phyloP scores from a whole-genome alignment of 2,329 filamentous ascomycete species.

The Fusarium sp. region DNA sequence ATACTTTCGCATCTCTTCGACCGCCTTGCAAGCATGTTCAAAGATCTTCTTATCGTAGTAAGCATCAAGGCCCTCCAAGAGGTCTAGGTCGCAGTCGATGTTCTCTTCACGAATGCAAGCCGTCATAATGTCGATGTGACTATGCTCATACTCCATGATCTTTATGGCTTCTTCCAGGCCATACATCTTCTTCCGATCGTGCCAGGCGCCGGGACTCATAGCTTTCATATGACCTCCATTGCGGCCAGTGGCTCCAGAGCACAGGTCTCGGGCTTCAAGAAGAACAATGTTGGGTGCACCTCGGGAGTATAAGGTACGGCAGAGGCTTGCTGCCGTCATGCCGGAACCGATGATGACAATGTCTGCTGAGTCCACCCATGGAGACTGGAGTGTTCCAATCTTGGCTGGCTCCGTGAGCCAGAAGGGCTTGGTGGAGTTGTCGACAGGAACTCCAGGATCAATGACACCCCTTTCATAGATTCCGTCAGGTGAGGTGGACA shows the following conservation, averaged over 20 bases:
- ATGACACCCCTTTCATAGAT: slow-evolving; percentile 17
- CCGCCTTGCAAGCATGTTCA: slow-evolving; percentile 19
- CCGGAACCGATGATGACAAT: slow-evolving; percentile 41
- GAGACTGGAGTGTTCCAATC: slow-evolving; percentile 45
- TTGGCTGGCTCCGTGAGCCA: slow-evolving; percentile 50
- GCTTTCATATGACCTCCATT: slow-evolving; percentile 50
- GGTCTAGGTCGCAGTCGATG: slow-evolving; percentile 34
- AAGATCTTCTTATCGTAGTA: slow-evolving; percentile 20
- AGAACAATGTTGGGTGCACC: slow-evolving; percentile 46
- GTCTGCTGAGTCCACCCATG: slow-evolving; percentile 28
- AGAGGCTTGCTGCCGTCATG: slow-evolving; percentile 35
- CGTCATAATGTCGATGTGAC: slow-evolving; percentile 33
- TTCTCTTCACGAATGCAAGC: slow-evolving; percentile 27
- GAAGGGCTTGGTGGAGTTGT: slow-evolving; percentile 48
- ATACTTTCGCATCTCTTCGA: slow-evolving; percentile 32
- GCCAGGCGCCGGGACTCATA: slow-evolving; percentile 29
- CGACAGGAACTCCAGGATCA: slow-evolving; percentile 42
- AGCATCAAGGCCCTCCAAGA: slow-evolving; percentile 8
- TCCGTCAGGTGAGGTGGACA: slow-evolving; percentile 2
- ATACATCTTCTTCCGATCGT: slow-evolving; percentile 18
- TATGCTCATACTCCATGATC: slow-evolving; percentile 38
- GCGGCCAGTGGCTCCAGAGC: slow-evolving; percentile 51
- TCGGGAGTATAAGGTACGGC: slow-evolving; percentile 30
- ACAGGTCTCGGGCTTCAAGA: slow-evolving; percentile 51
- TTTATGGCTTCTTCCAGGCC: slow-evolving; percentile 43